Evolutionary conservation across 495 filamentous ascomycete genomes (phyloP).

Genomic region (Penicillium argentinense): DNA sequence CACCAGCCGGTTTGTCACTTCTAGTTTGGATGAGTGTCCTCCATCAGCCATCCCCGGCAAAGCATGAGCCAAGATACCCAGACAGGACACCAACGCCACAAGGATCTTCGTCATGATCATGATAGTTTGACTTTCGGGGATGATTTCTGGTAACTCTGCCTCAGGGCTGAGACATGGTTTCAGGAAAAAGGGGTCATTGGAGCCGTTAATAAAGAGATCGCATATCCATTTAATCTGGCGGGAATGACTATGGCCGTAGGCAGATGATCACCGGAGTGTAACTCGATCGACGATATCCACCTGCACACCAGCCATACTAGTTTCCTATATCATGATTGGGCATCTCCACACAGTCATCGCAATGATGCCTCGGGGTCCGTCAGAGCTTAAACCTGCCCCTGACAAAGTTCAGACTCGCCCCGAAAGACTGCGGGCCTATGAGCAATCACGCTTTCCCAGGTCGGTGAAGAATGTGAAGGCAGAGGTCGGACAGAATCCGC

Average conservation of each 20-base stretch:
- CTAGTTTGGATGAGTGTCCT: neutral
- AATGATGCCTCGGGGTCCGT: no score
- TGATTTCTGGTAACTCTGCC: neutral
- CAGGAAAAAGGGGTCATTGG: neutral
- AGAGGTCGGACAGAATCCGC: no score
- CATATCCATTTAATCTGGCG: neutral
- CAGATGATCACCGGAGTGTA: conserved; percentile 16
- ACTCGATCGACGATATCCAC: conserved; percentile 4
- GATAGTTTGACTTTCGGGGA: neutral
- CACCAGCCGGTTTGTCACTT: conserved; percentile 40
- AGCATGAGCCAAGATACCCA: neutral
- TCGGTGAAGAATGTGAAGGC: no score
- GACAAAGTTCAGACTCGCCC: neutral
- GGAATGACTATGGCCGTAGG: neutral
- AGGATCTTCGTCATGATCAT: conserved; percentile 3
- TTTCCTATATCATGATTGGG: neutral
- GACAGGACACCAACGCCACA: neutral
- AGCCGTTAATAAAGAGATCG: conserved; percentile 1
- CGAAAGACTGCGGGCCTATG: no score
- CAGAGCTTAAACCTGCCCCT: neutral
- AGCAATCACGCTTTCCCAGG: no score
- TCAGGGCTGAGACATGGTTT: neutral
- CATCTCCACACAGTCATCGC: neutral
- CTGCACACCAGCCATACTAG: neutral
- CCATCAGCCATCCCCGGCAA: neutral